Evolutionary conservation across 148 eudicot species (phyloP), one percentile per base, ranked within the genome.

Genomic region (Heliamphora exappendiculata): DNA sequence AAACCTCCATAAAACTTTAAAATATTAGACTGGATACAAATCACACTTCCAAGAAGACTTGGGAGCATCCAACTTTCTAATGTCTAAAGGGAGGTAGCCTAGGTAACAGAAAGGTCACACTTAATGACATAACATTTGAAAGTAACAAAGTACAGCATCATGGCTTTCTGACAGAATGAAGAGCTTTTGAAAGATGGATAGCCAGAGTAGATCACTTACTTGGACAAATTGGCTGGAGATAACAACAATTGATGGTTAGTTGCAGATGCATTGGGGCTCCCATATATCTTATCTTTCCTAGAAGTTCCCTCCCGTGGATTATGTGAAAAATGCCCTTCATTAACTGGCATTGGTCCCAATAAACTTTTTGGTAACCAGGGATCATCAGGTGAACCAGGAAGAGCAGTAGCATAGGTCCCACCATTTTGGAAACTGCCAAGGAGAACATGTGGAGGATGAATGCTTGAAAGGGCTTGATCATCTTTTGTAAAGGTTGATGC

Each of bases 401-500:
- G 59, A 74, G 89, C 66, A 60, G 75, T 64, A 79, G 79, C 81
- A 86, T 79, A 85, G 45, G 84, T 76, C 68, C 85, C 86, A 75
- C 68, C 82, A 85, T 70, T 87, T 77, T 82, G 90, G 75, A 60
- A 68, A 82, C 79, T 85, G 73, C 89, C 89, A 69, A 76, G 76
- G 41, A 81, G 78, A 69, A 67, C 78, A 57, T 82, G 87, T 72
- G 89, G 84, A 75, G 94, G 80, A 57, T 77, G 84, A 42, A 87
- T 55, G 66, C 88, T 88, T 64, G 88, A 78, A 81, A 73, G 75
- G 68, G 68, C 71, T 78, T 83, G 85, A 71, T 85, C 87, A 81
- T 91, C 94, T 44, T 74, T 91, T 62, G 96, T 77, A 78, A 95
- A 92, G 72, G 92, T 84, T 3, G 97, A 95, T 44, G 89, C 90